Evolutionary conservation across 2,329 filamentous ascomycete species (phyloP).

Genomic region (Fusarium musae): DNA sequence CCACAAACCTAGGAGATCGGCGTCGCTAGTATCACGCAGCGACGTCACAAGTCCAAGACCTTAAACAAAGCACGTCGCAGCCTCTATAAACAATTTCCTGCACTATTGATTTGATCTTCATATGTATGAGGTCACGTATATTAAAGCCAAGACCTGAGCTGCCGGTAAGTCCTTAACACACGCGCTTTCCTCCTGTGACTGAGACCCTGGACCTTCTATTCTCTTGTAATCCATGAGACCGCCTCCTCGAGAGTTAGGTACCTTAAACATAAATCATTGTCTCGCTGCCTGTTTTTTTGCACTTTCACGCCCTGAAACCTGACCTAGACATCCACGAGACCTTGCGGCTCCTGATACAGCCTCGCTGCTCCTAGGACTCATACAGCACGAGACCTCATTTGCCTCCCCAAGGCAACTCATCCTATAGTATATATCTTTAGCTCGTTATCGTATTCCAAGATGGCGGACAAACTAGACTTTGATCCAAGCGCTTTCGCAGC

Average conservation of each 20-base stretch:
- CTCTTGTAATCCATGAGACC: background rate
- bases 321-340: slow-evolving; percentile 39
- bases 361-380: slow-evolving; percentile 29
- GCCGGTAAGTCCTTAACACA: background rate
- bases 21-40: slow-evolving; percentile 40
- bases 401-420: slow-evolving; percentile 5
- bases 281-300: slow-evolving; percentile 15
- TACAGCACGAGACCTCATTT: slow-evolving; percentile 31
- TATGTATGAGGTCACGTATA: slow-evolving; percentile 37
- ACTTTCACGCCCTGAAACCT: slow-evolving; percentile 18
- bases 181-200: slow-evolving; percentile 24
- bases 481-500: slow-evolving; percentile 46
- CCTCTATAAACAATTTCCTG: background rate
- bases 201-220: slow-evolving; percentile 6
- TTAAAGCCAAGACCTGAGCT: slow-evolving; percentile 4
- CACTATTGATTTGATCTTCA: background rate
- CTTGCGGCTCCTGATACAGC: slow-evolving; percentile 36
- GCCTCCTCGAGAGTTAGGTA: background rate
- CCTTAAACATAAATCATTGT: slow-evolving; percentile 20
- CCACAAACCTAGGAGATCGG: slow-evolving; percentile 28
- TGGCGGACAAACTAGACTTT: slow-evolving; percentile 40
- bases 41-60: slow-evolving; percentile 35
- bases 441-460: slow-evolving; percentile 25
- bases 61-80: slow-evolving; percentile 29
- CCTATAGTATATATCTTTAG: slow-evolving; percentile 14